phyloP scores from a whole-genome alignment of 2,329 filamentous ascomycete species.

The Paecilomyces dactylethromorphus region DNA sequence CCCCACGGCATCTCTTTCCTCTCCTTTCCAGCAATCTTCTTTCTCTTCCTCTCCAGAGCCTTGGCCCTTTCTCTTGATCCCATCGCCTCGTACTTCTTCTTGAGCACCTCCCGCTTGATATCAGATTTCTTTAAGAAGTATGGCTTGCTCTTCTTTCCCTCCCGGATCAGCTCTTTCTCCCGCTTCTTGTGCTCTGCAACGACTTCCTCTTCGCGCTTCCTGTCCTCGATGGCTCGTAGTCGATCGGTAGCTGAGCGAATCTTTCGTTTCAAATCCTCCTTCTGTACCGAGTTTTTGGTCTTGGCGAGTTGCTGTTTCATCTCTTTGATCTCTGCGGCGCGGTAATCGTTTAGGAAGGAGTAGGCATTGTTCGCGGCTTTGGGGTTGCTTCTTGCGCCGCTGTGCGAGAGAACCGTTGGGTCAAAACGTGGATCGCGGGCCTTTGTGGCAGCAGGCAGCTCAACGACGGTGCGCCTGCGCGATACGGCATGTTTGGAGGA shows the following conservation, averaged over 20 bases:
- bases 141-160: conserved; percentile 73
- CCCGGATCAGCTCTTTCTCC: conserved; percentile 76
- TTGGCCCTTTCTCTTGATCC: conserved; percentile 78
- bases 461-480: conserved; percentile 68
- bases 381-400: conserved; percentile 23
- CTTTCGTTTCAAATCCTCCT: conserved; percentile 64
- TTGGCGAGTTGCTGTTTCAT: conserved; percentile 62
- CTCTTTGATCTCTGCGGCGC: conserved; percentile 71
- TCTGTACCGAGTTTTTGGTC: conserved; percentile 58
- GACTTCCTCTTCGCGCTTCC: conserved; percentile 64
- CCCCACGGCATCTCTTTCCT: conserved; percentile 64
- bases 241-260: conserved; percentile 73
- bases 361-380: conserved; percentile 65
- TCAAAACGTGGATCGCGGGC: conserved; percentile 87
- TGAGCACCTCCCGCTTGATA: conserved; percentile 76
- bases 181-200: conserved; percentile 68
- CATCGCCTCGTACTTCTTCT: conserved; percentile 75
- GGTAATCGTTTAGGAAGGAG: conserved; percentile 80
- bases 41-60: conserved; percentile 77
- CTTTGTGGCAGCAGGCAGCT: conserved; percentile 48
- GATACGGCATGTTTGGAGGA: conserved; percentile 79
- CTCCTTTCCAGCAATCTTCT: conserved; percentile 84
- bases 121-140: conserved; percentile 92
- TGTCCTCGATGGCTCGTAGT: conserved; percentile 62
- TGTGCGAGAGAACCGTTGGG: conserved; percentile 43